phyloP scores from a whole-genome alignment of 805 yeast genomes.

The Candida sithepensis region DNA sequence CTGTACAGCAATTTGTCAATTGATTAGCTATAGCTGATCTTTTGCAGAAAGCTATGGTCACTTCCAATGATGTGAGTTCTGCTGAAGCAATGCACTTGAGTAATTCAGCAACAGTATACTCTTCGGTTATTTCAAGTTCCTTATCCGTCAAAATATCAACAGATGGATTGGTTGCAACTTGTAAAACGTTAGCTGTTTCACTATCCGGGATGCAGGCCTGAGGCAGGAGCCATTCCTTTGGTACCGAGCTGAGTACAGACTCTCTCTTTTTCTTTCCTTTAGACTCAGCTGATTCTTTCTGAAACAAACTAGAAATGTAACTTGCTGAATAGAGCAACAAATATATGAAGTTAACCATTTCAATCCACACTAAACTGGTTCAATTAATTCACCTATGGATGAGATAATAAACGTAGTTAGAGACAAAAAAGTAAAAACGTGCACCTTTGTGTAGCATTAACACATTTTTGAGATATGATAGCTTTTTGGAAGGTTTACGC shows the following conservation, averaged over 20 bases:
- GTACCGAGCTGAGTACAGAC: constrained; percentile 5
- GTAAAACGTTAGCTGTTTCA: constrained; percentile 7
- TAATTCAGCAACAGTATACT: constrained; percentile 6
- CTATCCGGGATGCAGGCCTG: constrained; percentile 1
- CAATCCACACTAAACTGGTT: no score
- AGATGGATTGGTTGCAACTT: constrained; percentile 5
- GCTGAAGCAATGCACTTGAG: constrained; percentile 10
- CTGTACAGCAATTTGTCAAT: constrained; percentile 23
- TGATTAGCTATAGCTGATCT: constrained; percentile 29
- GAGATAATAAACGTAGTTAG: no score
- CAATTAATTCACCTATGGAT: no score
- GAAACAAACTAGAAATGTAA: background rate
- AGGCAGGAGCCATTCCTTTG: constrained; percentile 15
- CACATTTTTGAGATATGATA: no score
- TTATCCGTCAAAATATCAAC: constrained; percentile 9
- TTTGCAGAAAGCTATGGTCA: constrained; percentile 26
- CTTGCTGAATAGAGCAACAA: background rate
- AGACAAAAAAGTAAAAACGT: background rate
- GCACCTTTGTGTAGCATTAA: background rate
- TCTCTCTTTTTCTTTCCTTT: constrained; percentile 6
- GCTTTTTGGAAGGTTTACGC: no score
- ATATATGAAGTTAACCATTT: background rate
- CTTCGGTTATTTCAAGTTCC: constrained; percentile 16
- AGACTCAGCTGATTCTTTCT: constrained; percentile 2
- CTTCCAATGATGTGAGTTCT: constrained; percentile 14